Evolutionary conservation across 2,329 filamentous ascomycete genomes (phyloP), one percentile per base, ranked within the genome.

Genomic region (Nakataea oryzae): DNA sequence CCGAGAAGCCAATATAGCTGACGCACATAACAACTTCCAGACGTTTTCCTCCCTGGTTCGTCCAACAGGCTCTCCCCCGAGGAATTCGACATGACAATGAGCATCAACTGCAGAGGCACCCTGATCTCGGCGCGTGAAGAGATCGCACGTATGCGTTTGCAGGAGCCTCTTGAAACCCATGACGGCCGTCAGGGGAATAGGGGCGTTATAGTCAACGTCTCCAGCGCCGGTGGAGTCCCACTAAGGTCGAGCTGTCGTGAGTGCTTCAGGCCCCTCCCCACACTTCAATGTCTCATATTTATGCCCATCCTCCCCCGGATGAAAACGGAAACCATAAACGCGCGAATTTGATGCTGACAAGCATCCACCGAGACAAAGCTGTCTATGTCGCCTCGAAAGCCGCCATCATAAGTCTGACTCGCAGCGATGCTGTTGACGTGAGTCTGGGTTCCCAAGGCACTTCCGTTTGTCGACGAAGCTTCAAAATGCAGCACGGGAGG

Each of bases 391-490:
- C 76, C 1, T 75, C 74, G 6, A 80, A 80, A 61, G 75, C 77
- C 5, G 78, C 77, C 1, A 73, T 80, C 0, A 74, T 79, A 9
- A 73, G 73, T 50, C 69, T 80, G 70, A 80, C 78, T 3, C 76
- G 73, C 63, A 74, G 73, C 59, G 77, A 79, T 70, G 78, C 78
- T n/a, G 75, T 79, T 54, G 76, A 79, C 65, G 76, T 77, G 61
- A 64, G 72, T 67, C n/a, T n/a, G n/a, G n/a, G n/a, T 2, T n/a
- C 17, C 9, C 28, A 3, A 11, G 0, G n/a, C n/a, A n/a, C n/a
- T n/a, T n/a, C n/a, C n/a, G n/a, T n/a, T n/a, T n/a, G n/a, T n/a
- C n/a, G n/a, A n/a, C n/a, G n/a, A n/a, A n/a, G n/a, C n/a, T n/a
- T n/a, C n/a, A n/a, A n/a, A n/a, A n/a, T n/a, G n/a, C n/a, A n/a